Base-by-base conservation (phyloP, 805 yeast genomes). In the Lipomyces anomalus region DNA sequence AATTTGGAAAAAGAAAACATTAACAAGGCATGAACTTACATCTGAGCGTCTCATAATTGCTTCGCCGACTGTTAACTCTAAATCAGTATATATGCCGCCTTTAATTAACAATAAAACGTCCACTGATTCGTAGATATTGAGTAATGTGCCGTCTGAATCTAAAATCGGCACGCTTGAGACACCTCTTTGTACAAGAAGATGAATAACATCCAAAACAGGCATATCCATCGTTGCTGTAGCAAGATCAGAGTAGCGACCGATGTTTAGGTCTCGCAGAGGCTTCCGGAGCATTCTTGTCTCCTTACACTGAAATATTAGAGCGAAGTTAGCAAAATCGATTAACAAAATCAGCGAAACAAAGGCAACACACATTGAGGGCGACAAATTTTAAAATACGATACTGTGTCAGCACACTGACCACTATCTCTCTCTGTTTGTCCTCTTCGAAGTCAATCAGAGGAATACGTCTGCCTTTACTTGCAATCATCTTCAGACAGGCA, bases 361-460 rank as follows among this genome's bases (percentile, higher is more conserved):
- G 18, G 13, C 6, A 22, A 34, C 56, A 6, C 26, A 54, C 58
- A 66, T 92, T 92, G 65, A 90, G 76, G 2, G 97, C 89, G 26
- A 92, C 96, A 62, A 92, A 92, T 67, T 94, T 90, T 59, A 92
- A 72, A 45, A 92, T 92, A 62, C 98, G 80, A 67, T 92, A 92
- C 69, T 92, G 98, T 1, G 98, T 92, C 60, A 92, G 73, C 42
- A 92, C 98, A 45, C 88, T 79, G 5, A 92, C 97, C 16, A 92
- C 96, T 59, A 92, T 88, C 64, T 92, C 97, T 59, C 96, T 73
- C 59, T 84, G 83, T 0, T 95, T 85, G 56, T 82, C 87, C 59
- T 87, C 95, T 64, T 92, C 97, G 62, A 83, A 83, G 63, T 92
- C 98, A 56, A 92, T 86, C 57, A 92, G 72, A 2, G 98, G 97